Conservation (phyloP, 805 yeast genomes). For the Candida railenensis region DNA sequence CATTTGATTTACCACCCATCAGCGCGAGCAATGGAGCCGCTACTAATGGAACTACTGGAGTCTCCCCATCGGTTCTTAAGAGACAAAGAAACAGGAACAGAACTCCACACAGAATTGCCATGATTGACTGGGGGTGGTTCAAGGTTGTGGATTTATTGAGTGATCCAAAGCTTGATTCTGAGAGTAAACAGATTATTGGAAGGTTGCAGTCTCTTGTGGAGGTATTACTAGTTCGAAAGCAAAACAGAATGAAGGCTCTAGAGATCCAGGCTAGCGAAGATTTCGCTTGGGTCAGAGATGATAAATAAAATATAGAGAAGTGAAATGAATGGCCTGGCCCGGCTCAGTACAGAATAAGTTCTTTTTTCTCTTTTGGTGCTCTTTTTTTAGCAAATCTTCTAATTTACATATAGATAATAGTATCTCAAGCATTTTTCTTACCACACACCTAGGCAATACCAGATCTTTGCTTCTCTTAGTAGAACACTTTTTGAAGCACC, state of each 20-base stretch:
- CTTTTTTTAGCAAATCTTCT: no score
- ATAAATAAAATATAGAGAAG: neutral
- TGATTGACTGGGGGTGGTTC: conserved; percentile 90
- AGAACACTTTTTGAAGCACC: no score
- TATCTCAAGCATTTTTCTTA: no score
- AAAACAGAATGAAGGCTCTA: conserved; percentile 23
- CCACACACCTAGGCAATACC: no score
- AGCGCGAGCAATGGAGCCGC: conserved; percentile 4
- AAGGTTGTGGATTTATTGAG: conserved; percentile 25
- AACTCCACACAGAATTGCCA: conserved; percentile 86
- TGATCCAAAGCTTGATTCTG: conserved; percentile 9
- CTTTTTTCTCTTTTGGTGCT: no score
- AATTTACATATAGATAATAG: no score
- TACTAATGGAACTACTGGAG: conserved; percentile 12
- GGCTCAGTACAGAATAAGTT: no score
- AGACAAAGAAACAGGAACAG: conserved; percentile 46
- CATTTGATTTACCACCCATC: conserved; percentile 83
- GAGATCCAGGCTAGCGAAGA: conserved; percentile 14
- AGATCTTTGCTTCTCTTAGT: no score
- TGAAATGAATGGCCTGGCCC: no score
- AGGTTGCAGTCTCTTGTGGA: conserved; percentile 31
- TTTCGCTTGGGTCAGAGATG: conserved; percentile 24
- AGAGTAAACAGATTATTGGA: conserved; percentile 16
- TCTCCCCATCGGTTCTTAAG: conserved; percentile 42
- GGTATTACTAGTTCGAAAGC: conserved; percentile 36